phyloP scores from a whole-genome alignment of 1,284 basidiomycete genomes.

The Trichosporon faecale region DNA sequence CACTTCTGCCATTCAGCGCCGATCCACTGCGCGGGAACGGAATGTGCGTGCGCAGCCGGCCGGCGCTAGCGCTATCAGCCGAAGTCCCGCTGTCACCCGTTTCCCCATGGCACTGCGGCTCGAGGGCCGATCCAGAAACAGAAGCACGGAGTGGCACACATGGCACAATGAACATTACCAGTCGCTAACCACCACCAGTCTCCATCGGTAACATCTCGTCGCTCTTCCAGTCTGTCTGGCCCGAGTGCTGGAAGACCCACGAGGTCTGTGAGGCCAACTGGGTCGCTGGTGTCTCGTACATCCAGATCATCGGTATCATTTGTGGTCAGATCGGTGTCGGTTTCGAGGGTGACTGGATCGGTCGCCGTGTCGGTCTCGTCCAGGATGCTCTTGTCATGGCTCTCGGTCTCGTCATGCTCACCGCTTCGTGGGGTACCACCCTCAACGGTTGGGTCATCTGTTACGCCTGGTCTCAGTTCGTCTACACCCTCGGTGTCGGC shows the following conservation, averaged over 20 bases:
- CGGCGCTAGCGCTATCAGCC: background rate
- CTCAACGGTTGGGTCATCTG: constrained; percentile 60
- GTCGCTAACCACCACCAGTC: constrained; percentile 30
- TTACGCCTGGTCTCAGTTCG: constrained; percentile 55
- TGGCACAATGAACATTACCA: background rate
- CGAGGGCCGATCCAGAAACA: background rate
- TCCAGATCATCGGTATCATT: constrained; percentile 55
- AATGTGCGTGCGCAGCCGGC: background rate
- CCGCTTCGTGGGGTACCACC: constrained; percentile 56
- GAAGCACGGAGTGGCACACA: background rate
- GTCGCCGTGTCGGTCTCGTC: constrained; percentile 56
- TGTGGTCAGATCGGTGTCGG: constrained; percentile 58
- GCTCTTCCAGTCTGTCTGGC: constrained; percentile 57
- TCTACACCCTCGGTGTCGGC: constrained; percentile 57
- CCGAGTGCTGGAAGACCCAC: constrained; percentile 55
- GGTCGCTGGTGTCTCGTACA: constrained; percentile 51
- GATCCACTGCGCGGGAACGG: background rate
- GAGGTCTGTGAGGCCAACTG: constrained; percentile 54
- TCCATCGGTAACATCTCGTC: constrained; percentile 57
- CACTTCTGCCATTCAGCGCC: background rate
- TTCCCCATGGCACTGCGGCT: background rate
- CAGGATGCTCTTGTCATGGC: constrained; percentile 53
- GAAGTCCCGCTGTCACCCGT: background rate
- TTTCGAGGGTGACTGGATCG: constrained; percentile 59
- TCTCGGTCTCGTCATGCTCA: constrained; percentile 58